Conservation (phyloP, 176 grass and related monocot species). For the Puya raimondii region DNA sequence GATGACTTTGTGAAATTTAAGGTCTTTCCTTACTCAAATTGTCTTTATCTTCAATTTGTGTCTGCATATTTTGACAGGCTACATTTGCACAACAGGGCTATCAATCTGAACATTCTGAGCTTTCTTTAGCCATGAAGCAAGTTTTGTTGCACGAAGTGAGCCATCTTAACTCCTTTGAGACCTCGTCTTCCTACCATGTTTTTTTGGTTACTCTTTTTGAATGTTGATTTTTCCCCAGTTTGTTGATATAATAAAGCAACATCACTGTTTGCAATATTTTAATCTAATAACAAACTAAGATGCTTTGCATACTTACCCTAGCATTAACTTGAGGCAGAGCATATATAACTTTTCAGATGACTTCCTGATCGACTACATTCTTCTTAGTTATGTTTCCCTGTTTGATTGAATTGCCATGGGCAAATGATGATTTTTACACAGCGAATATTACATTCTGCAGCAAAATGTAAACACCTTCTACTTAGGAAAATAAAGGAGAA, state of each 20-base stretch:
- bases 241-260: slow-evolving; percentile 1
- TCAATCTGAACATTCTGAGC: slow-evolving; percentile 59
- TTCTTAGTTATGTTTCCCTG: too few relatives aligned
- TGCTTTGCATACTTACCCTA: too few relatives aligned
- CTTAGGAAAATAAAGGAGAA: too few relatives aligned
- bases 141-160: slow-evolving; percentile 79
- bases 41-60: slow-evolving; percentile 14
- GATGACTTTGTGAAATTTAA: slow-evolving; percentile 67
- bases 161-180: slow-evolving; percentile 8
- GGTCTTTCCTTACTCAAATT: slow-evolving; percentile 31
- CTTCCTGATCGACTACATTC: too few relatives aligned
- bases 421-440: too few relatives aligned
- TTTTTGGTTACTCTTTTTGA: background rate
- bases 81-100: slow-evolving; percentile 48
- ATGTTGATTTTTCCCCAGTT: background rate
- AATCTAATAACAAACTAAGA: too few relatives aligned
- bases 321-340: too few relatives aligned
- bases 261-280: too few relatives aligned
- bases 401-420: too few relatives aligned
- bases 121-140: slow-evolving; percentile 73
- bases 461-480: too few relatives aligned
- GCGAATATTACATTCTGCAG: too few relatives aligned
- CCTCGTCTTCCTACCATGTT: background rate
- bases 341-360: too few relatives aligned
- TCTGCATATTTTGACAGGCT: slow-evolving; percentile 14